Base-by-base conservation (phyloP, 208 protist species). In the Leptomonas pyrrhocoris region DNA sequence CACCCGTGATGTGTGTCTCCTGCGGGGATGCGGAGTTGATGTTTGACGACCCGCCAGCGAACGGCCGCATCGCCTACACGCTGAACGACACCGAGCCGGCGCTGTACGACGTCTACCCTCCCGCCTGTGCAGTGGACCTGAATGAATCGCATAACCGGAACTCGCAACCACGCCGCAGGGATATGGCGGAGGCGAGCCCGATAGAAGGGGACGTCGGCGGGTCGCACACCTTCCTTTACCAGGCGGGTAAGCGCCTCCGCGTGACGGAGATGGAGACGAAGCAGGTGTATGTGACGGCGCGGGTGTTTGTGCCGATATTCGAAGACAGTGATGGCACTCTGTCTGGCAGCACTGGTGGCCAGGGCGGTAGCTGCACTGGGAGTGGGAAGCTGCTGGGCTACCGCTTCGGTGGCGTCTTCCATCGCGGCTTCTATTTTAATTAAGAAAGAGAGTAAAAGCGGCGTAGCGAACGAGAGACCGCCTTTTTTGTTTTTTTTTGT, bases 61-160 rank as follows among this genome's bases (percentile, higher is more conserved):
- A 86, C 42, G 71, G 77, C 23, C 61, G 84, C 38, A 85, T 95
- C 43, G 86, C 81, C 25, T 95, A 95, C 84, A 95, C 90, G 5
- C 64, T 95, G 18, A 89, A 92, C 70, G 62, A 81, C 61, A 88
- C 73, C 3, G 86, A 95, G 74, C 90, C 90, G 2, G 78, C 73
- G 34, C 53, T 88, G 30, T 81, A 62, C 25, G 85, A 92, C 46
- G 80, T 91, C 15, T 55, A 68, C 68, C 74, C 85, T 23, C 79
- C 83, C 3, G 84, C 81, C 34, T 88, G 81, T 28, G 74, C 80
- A 21, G 80, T 64, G 34, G 61, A 53, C 2, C 43, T 66, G n/a
- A 50, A 46, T 6, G 31, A 19, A 23, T 31, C 48, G 38, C 50
- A 30, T 9, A 12, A 3, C 48, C 13, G 28, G 21, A 1, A 21